Evolutionary conservation across 768 basidiomycete genomes (phyloP).

Genomic region (Hygrophorus russula): DNA sequence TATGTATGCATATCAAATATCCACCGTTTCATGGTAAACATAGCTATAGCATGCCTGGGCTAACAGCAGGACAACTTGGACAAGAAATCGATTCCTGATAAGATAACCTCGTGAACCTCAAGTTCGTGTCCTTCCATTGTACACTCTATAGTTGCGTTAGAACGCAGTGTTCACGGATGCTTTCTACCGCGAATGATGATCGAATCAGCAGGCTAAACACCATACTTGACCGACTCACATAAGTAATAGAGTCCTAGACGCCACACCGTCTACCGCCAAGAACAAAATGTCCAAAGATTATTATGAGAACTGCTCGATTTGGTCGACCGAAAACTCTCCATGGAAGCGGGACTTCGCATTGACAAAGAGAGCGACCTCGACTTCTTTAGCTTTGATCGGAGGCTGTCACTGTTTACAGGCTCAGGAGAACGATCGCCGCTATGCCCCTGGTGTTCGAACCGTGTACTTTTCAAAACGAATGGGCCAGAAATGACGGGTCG

Average conservation of each 20-base stretch:
- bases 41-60: too few relatives aligned
- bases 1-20: too few relatives aligned
- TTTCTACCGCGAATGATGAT: too few relatives aligned
- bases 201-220: background rate
- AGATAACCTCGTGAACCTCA: too few relatives aligned
- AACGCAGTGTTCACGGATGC: too few relatives aligned
- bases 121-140: too few relatives aligned
- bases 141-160: too few relatives aligned
- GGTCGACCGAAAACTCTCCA: conserved; percentile 2
- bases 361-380: background rate
- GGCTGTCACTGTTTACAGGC: background rate
- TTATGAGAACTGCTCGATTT: background rate
- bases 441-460: background rate
- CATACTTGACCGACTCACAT: background rate
- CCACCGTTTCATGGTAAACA: too few relatives aligned
- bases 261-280: background rate
- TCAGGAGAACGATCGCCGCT: background rate
- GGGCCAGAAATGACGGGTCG: conserved; percentile 35
- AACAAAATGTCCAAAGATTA: background rate
- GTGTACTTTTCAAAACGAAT: conserved; percentile 26
- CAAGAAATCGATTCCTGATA: too few relatives aligned
- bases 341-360: background rate
- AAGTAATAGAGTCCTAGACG: background rate
- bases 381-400: background rate
- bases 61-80: too few relatives aligned